Percentiles rank a stretch among this genome's conserved stretches.
Evolutionary conservation across 169 alveolate genomes (phyloP).

Genomic region (Toxoplasma gondii): DNA sequence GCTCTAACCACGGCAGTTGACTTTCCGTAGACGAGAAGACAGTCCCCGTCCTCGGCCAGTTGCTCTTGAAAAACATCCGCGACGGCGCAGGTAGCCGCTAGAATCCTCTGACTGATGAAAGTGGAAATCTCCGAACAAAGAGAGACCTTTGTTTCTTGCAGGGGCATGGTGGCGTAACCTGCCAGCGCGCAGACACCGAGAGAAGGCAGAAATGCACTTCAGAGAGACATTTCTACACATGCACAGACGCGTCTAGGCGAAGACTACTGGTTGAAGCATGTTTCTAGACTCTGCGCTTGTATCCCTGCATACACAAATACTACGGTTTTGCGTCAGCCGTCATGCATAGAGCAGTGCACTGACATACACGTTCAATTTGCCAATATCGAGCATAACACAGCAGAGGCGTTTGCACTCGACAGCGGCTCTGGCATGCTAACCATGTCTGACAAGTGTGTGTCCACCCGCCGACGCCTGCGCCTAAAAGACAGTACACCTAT

Average conservation of each 20-base stretch:
- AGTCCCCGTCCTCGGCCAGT: conserved; percentile 30
- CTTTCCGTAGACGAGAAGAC: conserved; percentile 35
- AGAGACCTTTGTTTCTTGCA: conserved; percentile 33
- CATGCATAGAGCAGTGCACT: no score
- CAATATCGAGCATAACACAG: no score
- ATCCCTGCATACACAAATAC: background rate
- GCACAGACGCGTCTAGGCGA: background rate
- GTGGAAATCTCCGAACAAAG: conserved; percentile 25
- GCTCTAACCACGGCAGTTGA: conserved; percentile 47
- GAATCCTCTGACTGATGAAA: conserved; percentile 12
- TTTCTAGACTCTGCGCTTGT: background rate
- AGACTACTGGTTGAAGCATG: background rate
- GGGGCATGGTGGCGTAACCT: conserved; percentile 38
- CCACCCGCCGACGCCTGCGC: no score
- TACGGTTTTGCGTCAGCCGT: no score
- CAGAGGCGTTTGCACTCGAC: no score
- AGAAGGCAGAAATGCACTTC: background rate
- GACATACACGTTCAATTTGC: no score
- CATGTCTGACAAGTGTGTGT: no score
- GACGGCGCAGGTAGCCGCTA: conserved; percentile 31
- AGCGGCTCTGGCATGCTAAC: no score
- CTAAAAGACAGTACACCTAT: background rate
- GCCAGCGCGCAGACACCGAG: background rate
- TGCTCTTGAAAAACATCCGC: conserved; percentile 14
- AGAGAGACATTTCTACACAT: no score